A percentile compares a stretch with the other conserved stretches of the same genome.
Evolutionary conservation across 2,329 filamentous ascomycete genomes (phyloP).

Genomic region (Colletotrichum phormii): DNA sequence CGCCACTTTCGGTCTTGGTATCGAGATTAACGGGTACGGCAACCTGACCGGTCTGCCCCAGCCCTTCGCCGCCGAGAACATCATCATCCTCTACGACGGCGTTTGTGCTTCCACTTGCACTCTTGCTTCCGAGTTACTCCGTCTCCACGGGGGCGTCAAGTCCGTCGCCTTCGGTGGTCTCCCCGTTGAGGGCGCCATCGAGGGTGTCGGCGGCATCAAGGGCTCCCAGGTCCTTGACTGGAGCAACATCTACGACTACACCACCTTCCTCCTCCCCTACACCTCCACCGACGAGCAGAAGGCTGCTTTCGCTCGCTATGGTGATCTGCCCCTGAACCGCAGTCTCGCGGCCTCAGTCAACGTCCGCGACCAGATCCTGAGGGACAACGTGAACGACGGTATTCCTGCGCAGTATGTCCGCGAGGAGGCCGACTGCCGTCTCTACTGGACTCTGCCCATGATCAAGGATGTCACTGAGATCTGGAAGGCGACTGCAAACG

Average conservation of each 20-base stretch:
- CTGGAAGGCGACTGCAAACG: slow-evolving; percentile 57
- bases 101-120: slow-evolving; percentile 70
- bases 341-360: slow-evolving; percentile 50
- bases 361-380: slow-evolving; percentile 53
- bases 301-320: slow-evolving; percentile 47
- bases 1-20: slow-evolving; percentile 53
- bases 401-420: slow-evolving; percentile 60
- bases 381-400: slow-evolving; percentile 50
- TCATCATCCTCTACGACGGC: slow-evolving; percentile 70
- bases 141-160: slow-evolving; percentile 63
- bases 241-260: slow-evolving; percentile 43
- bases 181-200: slow-evolving; percentile 59
- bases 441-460: slow-evolving; percentile 64
- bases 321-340: slow-evolving; percentile 46
- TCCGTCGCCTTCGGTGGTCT: slow-evolving; percentile 65
- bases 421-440: slow-evolving; percentile 61
- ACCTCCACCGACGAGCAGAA: slow-evolving; percentile 44
- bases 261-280: slow-evolving; percentile 33
- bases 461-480: slow-evolving; percentile 56
- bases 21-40: slow-evolving; percentile 63
- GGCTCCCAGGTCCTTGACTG: slow-evolving; percentile 56
- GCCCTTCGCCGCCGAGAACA: slow-evolving; percentile 68
- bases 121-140: slow-evolving; percentile 66
- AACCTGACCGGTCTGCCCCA: slow-evolving; percentile 58
- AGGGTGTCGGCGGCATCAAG: slow-evolving; percentile 66